Evolutionary conservation across 2,329 filamentous ascomycete genomes (phyloP), one percentile per base, ranked within the genome.

Genomic region (Dactylellina sp.): DNA sequence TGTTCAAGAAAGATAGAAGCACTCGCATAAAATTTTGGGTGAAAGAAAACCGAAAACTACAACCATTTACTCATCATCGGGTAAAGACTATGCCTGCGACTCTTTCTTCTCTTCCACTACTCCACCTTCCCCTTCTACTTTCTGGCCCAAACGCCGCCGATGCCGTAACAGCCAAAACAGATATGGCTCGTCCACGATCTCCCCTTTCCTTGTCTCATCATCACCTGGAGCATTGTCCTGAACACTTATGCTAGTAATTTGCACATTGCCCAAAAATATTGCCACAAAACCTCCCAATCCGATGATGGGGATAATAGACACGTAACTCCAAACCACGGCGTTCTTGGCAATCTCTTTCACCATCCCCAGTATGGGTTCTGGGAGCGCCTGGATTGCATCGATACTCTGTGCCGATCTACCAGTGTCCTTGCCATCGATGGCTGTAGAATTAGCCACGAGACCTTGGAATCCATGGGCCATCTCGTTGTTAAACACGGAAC

Each of bases 401-500:
- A 86, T 80, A 40, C 80, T 81, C 5, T 78, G 76, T 37, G 78
- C 70, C 16, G 79, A 76, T 7, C 71, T 81, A 60, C 22, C 81
- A 68, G 57, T 80, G 75, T 52, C 81, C 76, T 59, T 82, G 71
- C 64, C 81, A 78, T 53, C 77, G 37, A 57, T 79, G 46, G 40
- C 62, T 53, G 66, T 72, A 64, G 75, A 77, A 75, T 78, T 80
- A 62, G 79, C 79, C 18, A 77, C 78, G 37, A 79, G 80, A 4
- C 80, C 80, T 2, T 79, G 81, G 75, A 65, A 65, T 18, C 47
- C 55, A 40, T 61, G 2, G 76, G 79, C 62, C 77, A 83, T 76
- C 60, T 84, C 83, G 60, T 91, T 91, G 78, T 89, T 89, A 79
- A 90, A 90, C 0, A 91, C 88, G 7, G 86, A 84, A 12, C 87